Evolutionary conservation across 768 basidiomycete species (phyloP), one percentile per base, ranked within the genome.

Genomic region (Xerocomus potaroensis): DNA sequence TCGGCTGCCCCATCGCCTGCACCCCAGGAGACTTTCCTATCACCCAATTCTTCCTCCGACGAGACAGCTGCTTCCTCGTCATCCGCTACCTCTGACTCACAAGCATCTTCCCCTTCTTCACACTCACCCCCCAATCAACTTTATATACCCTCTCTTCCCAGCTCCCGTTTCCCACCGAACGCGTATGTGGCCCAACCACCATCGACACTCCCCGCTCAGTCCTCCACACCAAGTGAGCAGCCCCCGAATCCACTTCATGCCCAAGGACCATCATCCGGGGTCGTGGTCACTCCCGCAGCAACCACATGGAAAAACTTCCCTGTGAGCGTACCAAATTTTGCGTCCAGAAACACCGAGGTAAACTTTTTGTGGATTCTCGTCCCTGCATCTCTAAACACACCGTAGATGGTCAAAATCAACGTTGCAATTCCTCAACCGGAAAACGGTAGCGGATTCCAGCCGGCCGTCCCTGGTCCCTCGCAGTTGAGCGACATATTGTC

Each of bases 1-100:
- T 80, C 80, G 0, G 71, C 72, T 14, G 75, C 75, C 5, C 63
- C 73, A 8, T 78, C 80, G 2, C 77, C 78, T 9, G 64, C 64
- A 2, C 53, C 61, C n/a, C 24, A 15, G 10, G 38, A 30, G 5
- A 2, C 19, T 4, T 55, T 58, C 16, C 41, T 48, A 12, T 56
- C 54, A 33, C 40, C 45, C 37, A 21, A 18, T 8, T 10, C 27
- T 8, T 15, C 29, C 23, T 47, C 42, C 8, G 61, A 57, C 22
- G 36, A 45, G 24, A 51, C 32, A 9, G 11, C 32, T n/a, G 47
- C 50, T 5, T 43, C 54, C 1, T 63, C 63, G 11, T 54, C 53
- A 9, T 45, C 38, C 15, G 16, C 43, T 16, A 54, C 49, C 27
- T 39, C 54, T 29, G 44, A 7, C 27, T 39, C 55, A 15, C 29